Evolutionary conservation across 441 rosid species (phyloP), one percentile per base, ranked within the genome.

Genomic region (Arabidopsis hybrid): DNA sequence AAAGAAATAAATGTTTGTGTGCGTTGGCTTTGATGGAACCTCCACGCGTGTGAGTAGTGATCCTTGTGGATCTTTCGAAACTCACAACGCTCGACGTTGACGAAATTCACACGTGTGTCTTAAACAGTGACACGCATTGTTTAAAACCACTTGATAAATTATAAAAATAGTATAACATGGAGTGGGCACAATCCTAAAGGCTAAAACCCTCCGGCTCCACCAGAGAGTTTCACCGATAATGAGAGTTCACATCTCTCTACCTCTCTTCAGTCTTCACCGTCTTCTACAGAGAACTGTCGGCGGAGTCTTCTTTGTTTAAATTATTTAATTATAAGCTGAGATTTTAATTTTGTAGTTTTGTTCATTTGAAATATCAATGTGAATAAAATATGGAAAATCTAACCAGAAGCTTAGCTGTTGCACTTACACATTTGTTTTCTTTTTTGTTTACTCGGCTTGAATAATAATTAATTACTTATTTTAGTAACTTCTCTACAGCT

Each of bases 401-500:
- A 67, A 52, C 29, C 14, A 51, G 57, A 59, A 60, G 77, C 73
- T 72, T 71, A 72, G 80, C 80, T 77, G 80, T 77, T 71, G 36
- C 69, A 72, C 65, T 72, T 67, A 66, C 60, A 66, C 69, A 72
- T 42, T 51, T 64, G 72, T 66, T 71, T 35, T 21, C 26, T 21
- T 21, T 21, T 21, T 21, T 21, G 26, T 21, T 21, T 21, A 21
- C 26, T 8, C 38, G 39, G 55, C 39, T 17, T 43, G n/a, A 12
- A 16, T 40, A 64, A 42, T 56, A 65, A 34, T 65, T 58, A 59
- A 65, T 67, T 77, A 66, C 77, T 60, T 77, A 21, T 43, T 72
- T 52, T 60, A 55, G 80, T 71, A 71, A 60, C 77, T 72, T 78
- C 81, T 72, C 35, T 67, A 12, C 70, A 72, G 60, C 74, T 78